Evolutionary conservation across 495 filamentous ascomycete genomes (phyloP), one percentile per base, ranked within the genome.

Genomic region (Astrocystis sublimbata): DNA sequence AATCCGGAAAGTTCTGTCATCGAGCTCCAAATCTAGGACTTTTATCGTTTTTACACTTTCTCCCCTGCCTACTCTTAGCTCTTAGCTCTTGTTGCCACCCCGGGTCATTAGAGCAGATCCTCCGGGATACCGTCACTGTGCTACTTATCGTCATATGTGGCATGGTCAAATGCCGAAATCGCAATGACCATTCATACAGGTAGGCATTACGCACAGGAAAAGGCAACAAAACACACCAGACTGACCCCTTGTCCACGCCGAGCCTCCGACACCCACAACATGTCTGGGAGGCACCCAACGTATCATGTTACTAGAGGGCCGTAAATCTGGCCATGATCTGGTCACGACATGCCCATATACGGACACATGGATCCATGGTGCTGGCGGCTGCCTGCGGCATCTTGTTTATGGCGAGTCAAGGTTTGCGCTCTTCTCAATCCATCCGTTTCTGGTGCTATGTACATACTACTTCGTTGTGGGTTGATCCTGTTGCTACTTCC

Each of bases 11-110:
- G 2, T 45, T 12, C 54, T 19, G 24, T 45, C 40, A 57, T 28
- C 28, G n/a, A 8, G n/a, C 54, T 45, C 54, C 54, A 33, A 43
- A 57, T 57, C 54, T 57, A 57, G 54, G 51, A 54, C 51, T 54
- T 38, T 15, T 30, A 15, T n/a, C 6, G 26, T 57, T 33, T 57
- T 57, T 57, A 26, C 40, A 57, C 54, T 43, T 45, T 1, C n/a
- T n/a, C 23, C 54, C 15, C 10, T 19, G 9, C 12, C 15, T 6
- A n/a, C 12, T 31, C 24, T 56, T 15, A 10, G 24, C 6, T 56
- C 5, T 45, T 30, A 19, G 6, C 21, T 21, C 46, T 17, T 41
- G 24, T 45, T 5, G 28, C 53, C 35, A 30, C 36, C 33, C 43
- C 24, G 12, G 15, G 38, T 43, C 15, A 23, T n/a, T 40, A 28